Base-by-base conservation (phyloP, 768 basidiomycete species). In the Boletus pseudopeckii region DNA sequence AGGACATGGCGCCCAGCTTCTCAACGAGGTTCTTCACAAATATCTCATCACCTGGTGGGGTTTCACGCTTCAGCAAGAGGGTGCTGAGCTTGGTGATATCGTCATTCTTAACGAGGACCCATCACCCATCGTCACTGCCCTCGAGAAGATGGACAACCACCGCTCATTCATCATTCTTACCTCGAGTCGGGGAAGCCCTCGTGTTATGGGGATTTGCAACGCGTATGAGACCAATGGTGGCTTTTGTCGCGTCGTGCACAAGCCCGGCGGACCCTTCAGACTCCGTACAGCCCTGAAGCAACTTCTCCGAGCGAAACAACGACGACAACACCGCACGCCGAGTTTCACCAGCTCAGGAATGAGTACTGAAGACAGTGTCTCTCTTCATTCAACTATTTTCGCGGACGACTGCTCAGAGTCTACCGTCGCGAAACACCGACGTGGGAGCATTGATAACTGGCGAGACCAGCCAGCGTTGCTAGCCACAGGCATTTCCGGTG, bases 161-260 rank as follows among this genome's bases (percentile, higher is more conserved):
- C 80, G 82, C 24, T 85, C 90, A 0, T 88, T 90, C 69, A 77
- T 97, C 62, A 74, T 95, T 48, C 75, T 95, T 36, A 86, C 88
- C 17, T 79, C 87, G 0, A 77, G 79, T 30, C 82, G 91, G 42
- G 85, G 88, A 17, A 85, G 80, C 67, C 77, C 85, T 15, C 70
- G 75, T 48, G 66, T 86, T 48, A 81, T 88, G 77, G 72, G 76
- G 10, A 79, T 83, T 14, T 83, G 84, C 50, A 79, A 75, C 53
- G 84, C 89, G 20, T 86, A 89, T 64, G 90, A 92, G 65, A 76
- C 77, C 40, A 81, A 85, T 11, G 94, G 94, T 9, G 93, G 93
- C 26, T 89, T 91, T 70, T 92, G 90, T 69, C 85, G 90, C n/a
- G 76, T 92, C 22, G 72, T 95, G 13, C 90, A 86, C 79, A 98